Percentiles rank a stretch among this genome's conserved stretches.
These are phyloP conservation scores for Pythium dissotocum DNA, from an alignment of 352 stramenopile genomes.

Conservation along the genomic window DNA sequence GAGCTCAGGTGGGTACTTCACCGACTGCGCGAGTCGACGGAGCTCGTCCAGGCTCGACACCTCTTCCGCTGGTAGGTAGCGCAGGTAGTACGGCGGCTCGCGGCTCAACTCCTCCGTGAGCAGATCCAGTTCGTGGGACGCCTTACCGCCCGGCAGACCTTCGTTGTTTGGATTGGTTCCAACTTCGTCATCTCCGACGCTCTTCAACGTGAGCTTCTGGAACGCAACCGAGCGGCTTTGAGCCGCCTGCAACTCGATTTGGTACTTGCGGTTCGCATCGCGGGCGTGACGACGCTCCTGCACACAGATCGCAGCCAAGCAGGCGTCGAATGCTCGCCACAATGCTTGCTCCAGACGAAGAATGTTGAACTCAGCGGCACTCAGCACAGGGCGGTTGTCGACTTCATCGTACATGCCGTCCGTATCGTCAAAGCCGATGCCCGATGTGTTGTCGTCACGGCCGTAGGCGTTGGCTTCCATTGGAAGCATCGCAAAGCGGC, in stretches of 20 bases:
- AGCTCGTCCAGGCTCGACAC: slow-evolving; percentile 62
- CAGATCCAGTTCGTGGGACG: slow-evolving; percentile 54
- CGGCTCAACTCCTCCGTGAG: slow-evolving; percentile 58
- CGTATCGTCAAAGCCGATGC: slow-evolving; percentile 24
- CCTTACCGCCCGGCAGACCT: slow-evolving; percentile 52
- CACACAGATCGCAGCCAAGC: slow-evolving; percentile 58
- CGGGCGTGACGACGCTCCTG: slow-evolving; percentile 56
- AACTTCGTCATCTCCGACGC: slow-evolving; percentile 35
- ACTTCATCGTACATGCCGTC: slow-evolving; percentile 29
- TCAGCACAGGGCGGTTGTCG: slow-evolving; percentile 32
- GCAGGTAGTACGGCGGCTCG: slow-evolving; percentile 73
- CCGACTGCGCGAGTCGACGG: slow-evolving; percentile 47
- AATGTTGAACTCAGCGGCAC: slow-evolving; percentile 42
- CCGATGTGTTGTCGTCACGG: slow-evolving; percentile 29
- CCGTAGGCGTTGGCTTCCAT: slow-evolving; percentile 32
- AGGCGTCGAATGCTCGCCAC: slow-evolving; percentile 78
- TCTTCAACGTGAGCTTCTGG: slow-evolving; percentile 48
- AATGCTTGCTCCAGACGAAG: slow-evolving; percentile 65
- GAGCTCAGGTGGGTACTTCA: slow-evolving; percentile 53
- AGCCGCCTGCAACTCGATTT: slow-evolving; percentile 50
- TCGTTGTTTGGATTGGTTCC: slow-evolving; percentile 43
- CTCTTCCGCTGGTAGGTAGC: slow-evolving; percentile 67
- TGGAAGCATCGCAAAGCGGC: slow-evolving; percentile 45
- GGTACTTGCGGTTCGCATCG: slow-evolving; percentile 62
- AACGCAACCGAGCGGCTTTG: slow-evolving; percentile 56